Evolutionary conservation across 1,284 basidiomycete genomes (phyloP).

Genomic region (Ganoderma resinaceum): DNA sequence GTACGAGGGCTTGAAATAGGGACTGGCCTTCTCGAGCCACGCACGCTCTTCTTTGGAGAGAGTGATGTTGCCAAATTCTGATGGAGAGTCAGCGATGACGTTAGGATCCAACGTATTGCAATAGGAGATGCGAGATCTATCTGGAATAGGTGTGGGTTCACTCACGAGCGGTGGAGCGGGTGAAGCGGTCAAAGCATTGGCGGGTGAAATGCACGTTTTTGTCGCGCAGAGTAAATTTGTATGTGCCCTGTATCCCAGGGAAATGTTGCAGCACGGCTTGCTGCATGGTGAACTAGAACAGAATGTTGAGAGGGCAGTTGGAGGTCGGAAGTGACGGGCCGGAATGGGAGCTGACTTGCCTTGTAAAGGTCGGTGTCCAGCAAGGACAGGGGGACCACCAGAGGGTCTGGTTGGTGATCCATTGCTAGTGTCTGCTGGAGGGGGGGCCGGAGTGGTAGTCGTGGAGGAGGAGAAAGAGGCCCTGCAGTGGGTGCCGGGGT

Average conservation of each 20-base stretch:
- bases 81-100: background rate
- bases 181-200: conserved; percentile 72
- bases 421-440: background rate
- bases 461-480: background rate
- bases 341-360: conserved; percentile 45
- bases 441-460: background rate
- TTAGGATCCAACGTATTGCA: background rate
- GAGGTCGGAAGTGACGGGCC: background rate
- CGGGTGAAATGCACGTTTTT: conserved; percentile 76
- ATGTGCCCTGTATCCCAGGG: conserved; percentile 70
- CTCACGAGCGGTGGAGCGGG: conserved; percentile 73
- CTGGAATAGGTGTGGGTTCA: conserved; percentile 19
- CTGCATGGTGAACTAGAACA: conserved; percentile 87
- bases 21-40: conserved; percentile 77
- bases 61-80: conserved; percentile 72
- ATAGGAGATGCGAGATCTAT: background rate
- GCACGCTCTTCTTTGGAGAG: conserved; percentile 70
- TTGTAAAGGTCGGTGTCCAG: conserved; percentile 98
- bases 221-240: conserved; percentile 90
- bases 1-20: conserved; percentile 80
- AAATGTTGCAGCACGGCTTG: conserved; percentile 90
- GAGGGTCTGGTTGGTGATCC: background rate
- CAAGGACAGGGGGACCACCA: conserved; percentile 63
- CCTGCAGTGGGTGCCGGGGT: too few relatives aligned
- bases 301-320: background rate